These are phyloP conservation scores for Tricholoma hemisulphureum DNA, from an alignment of 768 basidiomycete genomes.

Conservation along the genomic window DNA sequence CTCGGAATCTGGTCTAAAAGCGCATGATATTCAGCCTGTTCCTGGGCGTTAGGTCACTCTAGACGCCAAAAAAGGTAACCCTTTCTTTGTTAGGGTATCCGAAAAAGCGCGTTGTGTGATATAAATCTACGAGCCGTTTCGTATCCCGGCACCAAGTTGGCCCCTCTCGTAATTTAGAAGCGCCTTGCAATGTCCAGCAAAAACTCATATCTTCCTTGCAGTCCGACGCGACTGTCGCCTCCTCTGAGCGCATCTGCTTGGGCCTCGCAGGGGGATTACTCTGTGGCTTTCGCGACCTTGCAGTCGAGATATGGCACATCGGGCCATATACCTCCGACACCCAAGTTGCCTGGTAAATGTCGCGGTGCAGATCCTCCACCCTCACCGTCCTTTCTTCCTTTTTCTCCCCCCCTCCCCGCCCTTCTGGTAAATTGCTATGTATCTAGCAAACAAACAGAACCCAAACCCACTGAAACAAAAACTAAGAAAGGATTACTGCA, in stretches of 20 bases:
- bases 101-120: no score
- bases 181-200: neutral
- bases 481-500: slow-evolving; percentile 5
- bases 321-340: slow-evolving; percentile 26
- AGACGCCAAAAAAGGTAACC: no score
- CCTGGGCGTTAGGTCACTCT: no score
- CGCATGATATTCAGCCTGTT: no score
- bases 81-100: no score
- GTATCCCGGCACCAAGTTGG: no score
- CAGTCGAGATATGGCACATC: slow-evolving; percentile 37
- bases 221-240: slow-evolving; percentile 11
- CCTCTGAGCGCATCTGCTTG: slow-evolving; percentile 11
- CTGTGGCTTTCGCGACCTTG: slow-evolving; percentile 34
- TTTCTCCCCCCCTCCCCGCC: no score
- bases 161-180: neutral
- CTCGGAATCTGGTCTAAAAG: no score
- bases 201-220: slow-evolving; percentile 19
- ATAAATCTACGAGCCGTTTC: no score
- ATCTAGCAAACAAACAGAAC: neutral
- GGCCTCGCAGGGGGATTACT: slow-evolving; percentile 31
- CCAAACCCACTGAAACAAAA: neutral
- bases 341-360: slow-evolving; percentile 11
- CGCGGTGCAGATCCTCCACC: slow-evolving; percentile 4
- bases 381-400: neutral
- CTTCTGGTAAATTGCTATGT: no score